These are phyloP conservation scores for Phytopythium aichiense DNA, from an alignment of 352 stramenopile species.

Conservation along the genomic window DNA sequence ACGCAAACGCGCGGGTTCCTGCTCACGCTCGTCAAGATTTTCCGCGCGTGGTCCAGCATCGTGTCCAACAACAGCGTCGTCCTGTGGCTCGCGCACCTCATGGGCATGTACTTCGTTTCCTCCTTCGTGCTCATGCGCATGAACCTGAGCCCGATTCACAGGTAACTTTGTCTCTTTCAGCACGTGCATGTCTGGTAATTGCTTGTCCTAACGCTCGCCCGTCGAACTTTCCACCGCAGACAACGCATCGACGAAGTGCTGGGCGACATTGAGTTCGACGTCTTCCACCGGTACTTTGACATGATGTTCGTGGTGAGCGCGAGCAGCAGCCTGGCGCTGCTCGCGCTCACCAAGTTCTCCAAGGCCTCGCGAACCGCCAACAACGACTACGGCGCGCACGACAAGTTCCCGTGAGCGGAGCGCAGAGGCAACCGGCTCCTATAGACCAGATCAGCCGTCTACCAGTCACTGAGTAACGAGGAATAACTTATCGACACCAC, in stretches of 20 bases:
- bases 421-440: too few relatives aligned
- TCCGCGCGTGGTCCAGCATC: conserved; percentile 76
- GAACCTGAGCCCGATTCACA: conserved; percentile 70
- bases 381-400: conserved; percentile 67
- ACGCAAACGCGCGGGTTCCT: conserved; percentile 80
- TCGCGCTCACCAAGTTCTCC: conserved; percentile 71
- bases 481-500: conserved; percentile 5
- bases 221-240: conserved; percentile 16
- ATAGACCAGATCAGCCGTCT: not conserved
- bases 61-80: conserved; percentile 83
- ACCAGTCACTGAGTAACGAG: not conserved
- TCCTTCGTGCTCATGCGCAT: conserved; percentile 88
- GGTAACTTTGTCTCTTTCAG: conserved; percentile 23
- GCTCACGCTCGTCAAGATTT: conserved; percentile 74
- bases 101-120: conserved; percentile 88
- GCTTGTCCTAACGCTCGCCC: not conserved
- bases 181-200: conserved; percentile 2
- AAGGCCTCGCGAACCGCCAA: conserved; percentile 71
- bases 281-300: conserved; percentile 84
- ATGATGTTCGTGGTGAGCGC: conserved; percentile 82
- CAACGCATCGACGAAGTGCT: conserved; percentile 80
- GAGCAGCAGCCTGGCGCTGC: conserved; percentile 47
- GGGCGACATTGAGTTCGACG: conserved; percentile 79
- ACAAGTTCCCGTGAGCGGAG: conserved; percentile 67
- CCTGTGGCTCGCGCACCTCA: conserved; percentile 77